Conservation (phyloP, 1,284 basidiomycete species). For the Meira miltonrushii region DNA sequence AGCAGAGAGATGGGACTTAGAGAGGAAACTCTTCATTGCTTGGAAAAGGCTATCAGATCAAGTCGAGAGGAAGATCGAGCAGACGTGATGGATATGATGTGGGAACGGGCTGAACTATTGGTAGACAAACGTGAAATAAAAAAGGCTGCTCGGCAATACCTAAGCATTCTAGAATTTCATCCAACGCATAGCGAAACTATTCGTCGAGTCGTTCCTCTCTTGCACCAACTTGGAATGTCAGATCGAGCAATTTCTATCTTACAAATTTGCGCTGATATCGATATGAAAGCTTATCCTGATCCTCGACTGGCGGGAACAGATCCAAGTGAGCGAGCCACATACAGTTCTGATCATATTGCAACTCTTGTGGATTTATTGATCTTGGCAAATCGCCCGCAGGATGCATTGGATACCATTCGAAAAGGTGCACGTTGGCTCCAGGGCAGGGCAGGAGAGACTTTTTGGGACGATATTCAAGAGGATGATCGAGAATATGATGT, state of each 20-base stretch:
- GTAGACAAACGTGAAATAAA: conserved; percentile 68
- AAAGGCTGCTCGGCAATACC: conserved; percentile 72
- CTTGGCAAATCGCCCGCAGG: conserved; percentile 64
- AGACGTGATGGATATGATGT: conserved; percentile 72
- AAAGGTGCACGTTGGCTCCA: conserved; percentile 82
- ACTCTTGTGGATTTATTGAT: conserved; percentile 79
- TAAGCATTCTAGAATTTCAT: conserved; percentile 68
- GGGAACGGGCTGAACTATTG: conserved; percentile 81
- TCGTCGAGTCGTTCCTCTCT: conserved; percentile 70
- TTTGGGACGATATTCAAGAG: conserved; percentile 69
- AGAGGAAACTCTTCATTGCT: conserved; percentile 87
- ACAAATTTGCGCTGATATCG: conserved; percentile 61
- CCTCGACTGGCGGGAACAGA: conserved; percentile 18
- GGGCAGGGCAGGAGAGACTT: conserved; percentile 66
- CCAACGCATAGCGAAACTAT: conserved; percentile 78
- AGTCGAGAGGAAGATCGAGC: conserved; percentile 61
- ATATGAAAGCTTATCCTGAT: conserved; percentile 45
- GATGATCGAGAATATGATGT: conserved; percentile 84
- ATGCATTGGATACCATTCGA: conserved; percentile 67
- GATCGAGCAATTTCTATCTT: conserved; percentile 63
- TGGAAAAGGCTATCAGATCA: conserved; percentile 69
- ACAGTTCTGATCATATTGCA: conserved; percentile 57
- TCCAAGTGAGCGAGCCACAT: conserved; percentile 19
- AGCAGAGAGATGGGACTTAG: conserved; percentile 65
- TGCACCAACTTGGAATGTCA: conserved; percentile 67